Evolutionary conservation across 2,329 filamentous ascomycete species (phyloP).

Genomic region (Sodiomyces alkalinus): DNA sequence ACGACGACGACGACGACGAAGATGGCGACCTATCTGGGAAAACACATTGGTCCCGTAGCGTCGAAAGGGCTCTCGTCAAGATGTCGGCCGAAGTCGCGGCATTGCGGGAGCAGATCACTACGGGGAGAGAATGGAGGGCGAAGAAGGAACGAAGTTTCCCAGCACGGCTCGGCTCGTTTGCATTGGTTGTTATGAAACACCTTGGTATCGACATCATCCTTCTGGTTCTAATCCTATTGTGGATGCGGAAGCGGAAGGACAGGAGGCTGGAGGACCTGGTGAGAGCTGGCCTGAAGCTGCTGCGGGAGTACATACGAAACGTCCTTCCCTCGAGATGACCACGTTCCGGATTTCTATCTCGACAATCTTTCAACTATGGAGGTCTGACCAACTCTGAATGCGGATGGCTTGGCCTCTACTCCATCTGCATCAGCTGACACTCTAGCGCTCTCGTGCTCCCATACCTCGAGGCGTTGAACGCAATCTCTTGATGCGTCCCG

Average conservation of each 20-base stretch:
- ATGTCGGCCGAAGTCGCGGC: conserved; percentile 89
- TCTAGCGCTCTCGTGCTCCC: too few species aligned
- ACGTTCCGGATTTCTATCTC: too few species aligned
- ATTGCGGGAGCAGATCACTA: conserved; percentile 76
- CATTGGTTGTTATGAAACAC: conserved; percentile 60
- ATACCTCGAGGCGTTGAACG: too few species aligned
- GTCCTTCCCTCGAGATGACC: conserved; percentile 41
- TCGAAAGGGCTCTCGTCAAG: conserved; percentile 75
- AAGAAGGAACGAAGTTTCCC: conserved; percentile 48
- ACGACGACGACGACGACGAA: conserved; percentile 27
- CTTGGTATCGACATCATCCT: conserved; percentile 55
- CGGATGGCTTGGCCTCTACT: too few species aligned
- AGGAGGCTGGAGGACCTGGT: conserved; percentile 59
- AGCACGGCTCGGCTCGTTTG: conserved; percentile 55
- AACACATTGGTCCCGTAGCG: conserved; percentile 60
- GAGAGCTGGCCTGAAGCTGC: conserved; percentile 41
- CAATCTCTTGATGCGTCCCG: too few species aligned
- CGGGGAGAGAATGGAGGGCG: conserved; percentile 54
- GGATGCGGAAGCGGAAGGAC: conserved; percentile 59
- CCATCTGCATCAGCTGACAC: too few species aligned
- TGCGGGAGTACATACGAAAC: conserved; percentile 42
- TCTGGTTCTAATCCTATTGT: conserved; percentile 50
- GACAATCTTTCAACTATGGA: too few species aligned
- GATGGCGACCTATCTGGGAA: too few species aligned
- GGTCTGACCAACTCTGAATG: too few species aligned